phyloP scores from a whole-genome alignment of 208 protist genomes.

The Wallacemonas sp. region DNA sequence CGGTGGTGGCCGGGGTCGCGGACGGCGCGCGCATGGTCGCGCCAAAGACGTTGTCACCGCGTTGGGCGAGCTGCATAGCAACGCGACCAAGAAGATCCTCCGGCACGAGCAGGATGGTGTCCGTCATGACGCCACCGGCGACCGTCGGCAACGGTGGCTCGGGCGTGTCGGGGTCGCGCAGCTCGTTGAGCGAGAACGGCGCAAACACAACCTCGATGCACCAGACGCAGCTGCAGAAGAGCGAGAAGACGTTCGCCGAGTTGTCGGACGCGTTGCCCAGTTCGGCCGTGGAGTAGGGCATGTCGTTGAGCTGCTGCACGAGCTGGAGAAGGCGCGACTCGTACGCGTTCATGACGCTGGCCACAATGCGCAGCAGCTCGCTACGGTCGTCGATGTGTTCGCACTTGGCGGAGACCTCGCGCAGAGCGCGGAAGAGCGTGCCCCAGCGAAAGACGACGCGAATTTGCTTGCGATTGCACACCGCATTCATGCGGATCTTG shows the following conservation, averaged over 20 bases:
- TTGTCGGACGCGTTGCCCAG: constrained; percentile 18
- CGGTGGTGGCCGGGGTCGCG: background rate
- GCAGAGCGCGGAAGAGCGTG: constrained; percentile 44
- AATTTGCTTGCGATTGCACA: constrained; percentile 43
- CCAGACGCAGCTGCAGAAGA: constrained; percentile 56
- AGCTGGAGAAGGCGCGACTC: constrained; percentile 50
- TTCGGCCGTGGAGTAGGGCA: constrained; percentile 14
- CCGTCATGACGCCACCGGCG: constrained; percentile 34
- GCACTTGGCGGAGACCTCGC: constrained; percentile 3
- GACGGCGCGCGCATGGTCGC: constrained; percentile 7
- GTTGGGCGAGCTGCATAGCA: constrained; percentile 20
- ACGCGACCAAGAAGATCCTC: constrained; percentile 24
- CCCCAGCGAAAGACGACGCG: constrained; percentile 71
- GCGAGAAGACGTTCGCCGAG: constrained; percentile 27
- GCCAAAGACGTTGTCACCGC: constrained; percentile 7
- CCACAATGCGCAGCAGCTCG: constrained; percentile 46
- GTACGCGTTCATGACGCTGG: constrained; percentile 35
- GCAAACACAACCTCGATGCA: constrained; percentile 60
- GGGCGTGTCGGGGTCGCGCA: constrained; percentile 9
- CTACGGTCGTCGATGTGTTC: constrained; percentile 39
- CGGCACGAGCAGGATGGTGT: constrained; percentile 36
- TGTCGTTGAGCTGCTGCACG: constrained; percentile 39
- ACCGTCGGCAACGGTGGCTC: constrained; percentile 24
- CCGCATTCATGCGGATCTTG: constrained; percentile 36
- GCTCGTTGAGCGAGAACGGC: constrained; percentile 2